Evolutionary conservation across 1,284 basidiomycete genomes (phyloP), one percentile per base, ranked within the genome.

Genomic region (Puccinia novopanici): DNA sequence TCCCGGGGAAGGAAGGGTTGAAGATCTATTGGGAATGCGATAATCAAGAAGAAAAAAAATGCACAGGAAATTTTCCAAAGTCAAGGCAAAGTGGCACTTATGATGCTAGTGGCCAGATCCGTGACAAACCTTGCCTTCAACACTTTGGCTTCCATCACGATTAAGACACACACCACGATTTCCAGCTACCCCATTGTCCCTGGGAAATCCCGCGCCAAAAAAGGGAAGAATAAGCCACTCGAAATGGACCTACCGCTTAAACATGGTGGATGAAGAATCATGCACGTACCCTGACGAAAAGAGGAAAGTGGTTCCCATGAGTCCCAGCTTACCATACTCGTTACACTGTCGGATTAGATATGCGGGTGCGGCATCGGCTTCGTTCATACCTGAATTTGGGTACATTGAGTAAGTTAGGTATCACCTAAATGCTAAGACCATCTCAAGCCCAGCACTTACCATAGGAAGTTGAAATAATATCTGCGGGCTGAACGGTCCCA

Each of bases 391-490:
- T 70, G 34, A 13, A 24, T 37, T 48, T 24, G 52, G 10, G 27
- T 34, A 40, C 15, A 50, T 30, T 1, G 13, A 19, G 10, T 40
- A 6, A 2, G 34, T 63, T 42, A 40, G 30, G 8, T n/a, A n/a
- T 12, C 6, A 19, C n/a, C 19, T 42, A n/a, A 9, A 15, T 22
- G 17, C 19, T 27, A 30, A 70, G 13, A 30, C 19, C 3, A 22
- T 50, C 63, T 12, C 3, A 70, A 70, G 45, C 8, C 30, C n/a
- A 37, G 68, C 24, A 52, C 67, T 82, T 83, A 57, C 81, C 82
- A 37, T 89, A 90, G 0, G 89, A 90, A 0, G 88, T 87, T 22
- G 89, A 90, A 48, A 91, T 88, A 74, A 90, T 88, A 77, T 89
- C 86, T 19, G 89, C 86, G 12, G 88, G 87, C 9, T 86, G 84